Evolutionary conservation across 306 rosid species (phyloP).

Genomic region (Acacia melanoxylon): DNA sequence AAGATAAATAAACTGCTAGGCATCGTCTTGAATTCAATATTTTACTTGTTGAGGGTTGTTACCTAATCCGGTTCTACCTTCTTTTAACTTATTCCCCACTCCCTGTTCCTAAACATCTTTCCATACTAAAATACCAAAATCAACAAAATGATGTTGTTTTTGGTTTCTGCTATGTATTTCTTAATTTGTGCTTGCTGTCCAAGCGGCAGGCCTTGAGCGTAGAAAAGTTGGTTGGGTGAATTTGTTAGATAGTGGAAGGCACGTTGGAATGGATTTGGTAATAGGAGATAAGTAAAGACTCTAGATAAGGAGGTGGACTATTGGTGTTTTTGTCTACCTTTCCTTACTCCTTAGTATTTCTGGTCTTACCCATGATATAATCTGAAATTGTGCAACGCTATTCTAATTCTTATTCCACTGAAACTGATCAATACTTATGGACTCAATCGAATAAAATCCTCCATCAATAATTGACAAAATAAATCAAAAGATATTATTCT

Average conservation of each 20-base stretch:
- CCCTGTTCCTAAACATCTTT: not conserved
- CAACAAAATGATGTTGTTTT: not conserved
- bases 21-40: conserved; percentile 5
- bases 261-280: too few species aligned
- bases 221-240: too few species aligned
- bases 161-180: not conserved
- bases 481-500: not conserved
- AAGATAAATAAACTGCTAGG: not conserved
- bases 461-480: not conserved
- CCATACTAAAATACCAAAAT: not conserved
- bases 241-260: too few species aligned
- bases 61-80: not conserved
- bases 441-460: not conserved
- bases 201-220: not conserved
- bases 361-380: not conserved
- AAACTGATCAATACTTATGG: not conserved
- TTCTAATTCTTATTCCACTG: not conserved
- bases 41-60: conserved; percentile 4
- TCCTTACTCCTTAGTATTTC: not conserved
- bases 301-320: too few species aligned
- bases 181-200: not conserved
- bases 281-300: too few species aligned
- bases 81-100: not conserved
- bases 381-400: not conserved
- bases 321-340: not conserved